Percentiles rank a stretch among this genome's conserved stretches.
phyloP scores from a whole-genome alignment of 2,329 filamentous ascomycete genomes.

The Neopestalotiopsis rosae region DNA sequence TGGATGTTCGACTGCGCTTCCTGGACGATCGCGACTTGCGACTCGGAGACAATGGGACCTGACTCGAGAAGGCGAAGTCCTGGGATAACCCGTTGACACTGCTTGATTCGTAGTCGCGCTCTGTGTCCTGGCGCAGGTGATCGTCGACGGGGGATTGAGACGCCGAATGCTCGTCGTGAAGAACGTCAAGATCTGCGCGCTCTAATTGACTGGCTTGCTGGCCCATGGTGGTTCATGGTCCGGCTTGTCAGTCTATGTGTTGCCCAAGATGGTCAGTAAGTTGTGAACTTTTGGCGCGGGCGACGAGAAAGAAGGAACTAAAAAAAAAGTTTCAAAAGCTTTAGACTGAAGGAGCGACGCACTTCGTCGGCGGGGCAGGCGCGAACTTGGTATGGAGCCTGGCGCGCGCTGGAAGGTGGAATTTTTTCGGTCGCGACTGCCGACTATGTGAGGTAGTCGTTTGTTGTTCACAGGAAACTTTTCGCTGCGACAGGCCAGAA shows the following conservation, averaged over 20 bases:
- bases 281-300: background rate
- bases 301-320: background rate
- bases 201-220: conserved; percentile 13
- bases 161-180: background rate
- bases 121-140: background rate
- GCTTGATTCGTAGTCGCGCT: background rate
- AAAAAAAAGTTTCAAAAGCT: background rate
- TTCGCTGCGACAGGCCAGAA: too few relatives aligned
- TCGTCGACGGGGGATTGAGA: background rate
- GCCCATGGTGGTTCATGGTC: conserved; percentile 16
- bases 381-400: background rate
- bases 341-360: background rate
- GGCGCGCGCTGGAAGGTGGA: background rate
- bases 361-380: background rate
- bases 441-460: too few relatives aligned
- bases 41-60: conserved; percentile 12
- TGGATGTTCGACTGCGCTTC: background rate
- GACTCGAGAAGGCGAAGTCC: conserved; percentile 19
- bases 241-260: background rate
- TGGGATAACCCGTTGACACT: background rate
- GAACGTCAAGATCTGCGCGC: background rate
- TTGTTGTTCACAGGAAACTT: background rate
- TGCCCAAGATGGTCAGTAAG: background rate
- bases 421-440: background rate
- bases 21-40: background rate